Base-by-base conservation (phyloP, 2,329 filamentous ascomycete species). In the Curvularia lunata region DNA sequence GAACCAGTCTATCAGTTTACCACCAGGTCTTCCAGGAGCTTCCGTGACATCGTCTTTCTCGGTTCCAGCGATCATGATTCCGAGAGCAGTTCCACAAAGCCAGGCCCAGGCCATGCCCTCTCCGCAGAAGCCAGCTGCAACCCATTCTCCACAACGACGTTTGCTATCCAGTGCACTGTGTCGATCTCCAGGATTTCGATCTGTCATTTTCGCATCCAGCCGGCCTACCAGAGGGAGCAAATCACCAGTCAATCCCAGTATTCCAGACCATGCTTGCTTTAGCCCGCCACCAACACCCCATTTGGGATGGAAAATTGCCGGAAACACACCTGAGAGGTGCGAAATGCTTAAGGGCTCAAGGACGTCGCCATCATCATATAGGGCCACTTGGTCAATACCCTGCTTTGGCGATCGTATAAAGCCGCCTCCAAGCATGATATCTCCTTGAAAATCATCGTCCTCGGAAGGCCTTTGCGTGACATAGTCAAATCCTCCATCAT, bases 171-270 rank as follows among this genome's bases (percentile, higher is more conserved):
- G 12, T n/a, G 1, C 21, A 10, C 19, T 8, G 1, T 32, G 30
- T 9, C 4, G 16, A 12, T 10, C 8, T 5, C 25, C 40, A 5
- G 7, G 12, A 10, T 56, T 16, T 5, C 54, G 48, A 16, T 48
- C 48, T 4, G 54, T 77, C 0, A 80, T 58, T 18, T 52, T 63
- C 10, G 62, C 48, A 9, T 76, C 70, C 0, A 84, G 69, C n/a
- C 70, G 66, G 0, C 83, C 84, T 1, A 85, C 83, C 40, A 85
- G 78, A 0, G 84, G 84, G 27, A 83, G 70, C 10, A 64, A 48
- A 59, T 86, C 84, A 0, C 80, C 81, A 0, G 81, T 83, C 27
- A 80, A 64, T 1, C 78, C 81, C 21, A 85, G 66, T 6, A 82
- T 77, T 0, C 84, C 84, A 0, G 80, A 80, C 84, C 84, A 86